Percentiles rank a stretch among this genome's conserved stretches.
These are phyloP conservation scores for Lophiotrema nucula DNA, from an alignment of 495 filamentous ascomycete genomes.

Conservation along the genomic window DNA sequence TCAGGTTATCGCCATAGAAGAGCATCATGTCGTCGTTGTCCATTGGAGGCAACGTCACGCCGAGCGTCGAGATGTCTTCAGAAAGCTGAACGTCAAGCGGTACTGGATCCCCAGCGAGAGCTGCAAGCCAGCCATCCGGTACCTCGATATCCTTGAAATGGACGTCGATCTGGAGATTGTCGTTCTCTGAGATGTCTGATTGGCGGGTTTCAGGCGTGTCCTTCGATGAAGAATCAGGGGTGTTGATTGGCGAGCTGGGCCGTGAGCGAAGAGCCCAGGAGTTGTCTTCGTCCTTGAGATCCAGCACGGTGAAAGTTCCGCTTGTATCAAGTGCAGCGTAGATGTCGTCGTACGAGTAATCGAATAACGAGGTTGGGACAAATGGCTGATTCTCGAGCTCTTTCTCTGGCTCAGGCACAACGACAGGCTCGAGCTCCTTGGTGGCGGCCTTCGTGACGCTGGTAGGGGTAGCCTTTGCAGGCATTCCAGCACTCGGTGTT, in stretches of 20 bases:
- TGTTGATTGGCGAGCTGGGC: conserved; percentile 17
- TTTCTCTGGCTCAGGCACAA: background rate
- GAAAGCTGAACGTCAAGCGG: conserved; percentile 22
- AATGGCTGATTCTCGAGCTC: conserved; percentile 8
- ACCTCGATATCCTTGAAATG: conserved; percentile 16
- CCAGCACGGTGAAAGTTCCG: conserved; percentile 13
- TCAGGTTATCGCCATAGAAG: conserved; percentile 16
- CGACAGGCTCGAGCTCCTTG: conserved; percentile 14
- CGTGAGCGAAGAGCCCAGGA: conserved; percentile 26
- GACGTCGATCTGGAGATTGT: conserved; percentile 29
- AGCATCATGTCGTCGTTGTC: conserved; percentile 27
- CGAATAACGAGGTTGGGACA: conserved; percentile 11
- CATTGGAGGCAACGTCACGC: conserved; percentile 16
- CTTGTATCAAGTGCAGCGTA: conserved; percentile 20
- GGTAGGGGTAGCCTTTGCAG: conserved; percentile 21
- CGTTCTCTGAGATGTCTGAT: conserved; percentile 33
- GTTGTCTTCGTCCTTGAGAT: conserved; percentile 29
- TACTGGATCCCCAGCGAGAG: conserved; percentile 4
- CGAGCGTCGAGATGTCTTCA: conserved; percentile 18
- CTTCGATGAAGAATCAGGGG: conserved; percentile 25
- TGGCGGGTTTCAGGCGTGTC: conserved; percentile 26
- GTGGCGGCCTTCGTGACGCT: conserved; percentile 9
- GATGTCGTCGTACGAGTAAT: conserved; percentile 18
- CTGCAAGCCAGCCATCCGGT: conserved; percentile 18
- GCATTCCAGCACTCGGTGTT: conserved; percentile 29